Base-by-base conservation (phyloP, 768 basidiomycete genomes). In the Mycena rebaudengoi region DNA sequence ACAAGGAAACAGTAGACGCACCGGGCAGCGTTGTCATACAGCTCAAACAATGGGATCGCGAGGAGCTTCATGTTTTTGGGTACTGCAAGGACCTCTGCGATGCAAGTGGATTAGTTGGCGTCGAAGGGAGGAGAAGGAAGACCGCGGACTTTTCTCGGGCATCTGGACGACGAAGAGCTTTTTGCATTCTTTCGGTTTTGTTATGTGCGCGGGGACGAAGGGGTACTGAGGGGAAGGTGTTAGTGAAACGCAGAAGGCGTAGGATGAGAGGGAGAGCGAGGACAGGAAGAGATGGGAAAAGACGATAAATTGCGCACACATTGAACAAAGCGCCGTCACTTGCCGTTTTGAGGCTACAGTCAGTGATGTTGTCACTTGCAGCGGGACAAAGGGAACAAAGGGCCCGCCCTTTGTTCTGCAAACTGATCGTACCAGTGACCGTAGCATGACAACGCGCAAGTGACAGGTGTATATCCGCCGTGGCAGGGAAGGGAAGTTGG, bases 21-120 rank as follows among this genome's bases (percentile, higher is more conserved):
- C 84, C 96, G 84, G 0, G 97, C 96, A 10, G 95, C 93, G 63
- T 99, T 99, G 75, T 99, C 98, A 73, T 99, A 99, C 14, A 99
- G 82, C 78, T 99, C 98, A 72, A 97, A 98, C 35, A 99, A 82
- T 0, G 98, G 98, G 45, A 98, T 95, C 18, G 96, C 97, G 40
- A 97, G 88, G 8, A 99, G 87, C 74, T 99, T 99, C 97, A 99
- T 98, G 77, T 99, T 99, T 79, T 94, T 94, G 0, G 98, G 98
- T 4, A 99, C 96, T 0, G 96, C 95, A 10, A 99, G 88, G 16
- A 97, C 93, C 76, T 98, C 97, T 98, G 76, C 21, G 60, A 28
- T 55, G 53, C 32, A 20, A 21, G 32, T 5, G 35, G 35, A 28
- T 29, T 23, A 26, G 43, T 20, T 28, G 45, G 29, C n/a, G 29